Evolutionary conservation across 2,329 filamentous ascomycete species (phyloP).

Genomic region (Colletotrichum sp.): DNA sequence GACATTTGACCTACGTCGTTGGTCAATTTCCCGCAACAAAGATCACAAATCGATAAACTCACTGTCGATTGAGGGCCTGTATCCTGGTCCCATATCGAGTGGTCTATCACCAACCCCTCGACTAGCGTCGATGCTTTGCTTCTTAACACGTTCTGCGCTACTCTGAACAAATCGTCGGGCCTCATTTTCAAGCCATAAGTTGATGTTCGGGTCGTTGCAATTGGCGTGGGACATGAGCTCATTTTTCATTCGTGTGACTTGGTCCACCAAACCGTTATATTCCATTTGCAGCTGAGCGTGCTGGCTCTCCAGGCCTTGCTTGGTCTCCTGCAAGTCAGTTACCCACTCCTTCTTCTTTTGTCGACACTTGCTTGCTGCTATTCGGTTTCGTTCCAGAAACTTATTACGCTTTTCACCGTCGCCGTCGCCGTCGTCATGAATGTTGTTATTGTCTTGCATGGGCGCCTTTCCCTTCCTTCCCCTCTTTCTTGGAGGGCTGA

Average conservation of each 20-base stretch:
- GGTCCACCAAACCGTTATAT: slow-evolving; percentile 44
- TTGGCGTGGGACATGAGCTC: slow-evolving; percentile 56
- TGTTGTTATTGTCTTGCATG: slow-evolving; percentile 7
- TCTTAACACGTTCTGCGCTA: slow-evolving; percentile 28
- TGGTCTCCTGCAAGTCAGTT: slow-evolving; percentile 51
- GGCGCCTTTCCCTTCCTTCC: slow-evolving; percentile 27
- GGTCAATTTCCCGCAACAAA: not conserved
- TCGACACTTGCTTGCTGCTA: slow-evolving; percentile 76
- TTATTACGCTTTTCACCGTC: slow-evolving; percentile 52
- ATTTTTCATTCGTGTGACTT: slow-evolving; percentile 53
- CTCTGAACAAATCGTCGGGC: slow-evolving; percentile 52
- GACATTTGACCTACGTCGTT: slow-evolving; percentile 1
- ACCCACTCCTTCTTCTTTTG: slow-evolving; percentile 68
- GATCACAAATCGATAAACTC: not conserved
- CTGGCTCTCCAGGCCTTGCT: slow-evolving; percentile 46
- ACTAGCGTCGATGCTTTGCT: slow-evolving; percentile 5
- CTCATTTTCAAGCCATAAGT: slow-evolving; percentile 58
- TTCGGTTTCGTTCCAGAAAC: slow-evolving; percentile 72
- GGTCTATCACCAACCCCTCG: not conserved
- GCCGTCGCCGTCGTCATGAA: slow-evolving; percentile 24
- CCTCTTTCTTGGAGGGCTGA: slow-evolving; percentile 27
- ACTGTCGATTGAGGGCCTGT: slow-evolving; percentile 17
- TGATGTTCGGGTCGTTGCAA: slow-evolving; percentile 58
- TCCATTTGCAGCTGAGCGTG: slow-evolving; percentile 49
- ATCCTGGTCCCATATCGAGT: not conserved